These are phyloP conservation scores for Bothriochloa decipiens DNA, from an alignment of 176 grass and related monocot genomes.

Conservation along the genomic window DNA sequence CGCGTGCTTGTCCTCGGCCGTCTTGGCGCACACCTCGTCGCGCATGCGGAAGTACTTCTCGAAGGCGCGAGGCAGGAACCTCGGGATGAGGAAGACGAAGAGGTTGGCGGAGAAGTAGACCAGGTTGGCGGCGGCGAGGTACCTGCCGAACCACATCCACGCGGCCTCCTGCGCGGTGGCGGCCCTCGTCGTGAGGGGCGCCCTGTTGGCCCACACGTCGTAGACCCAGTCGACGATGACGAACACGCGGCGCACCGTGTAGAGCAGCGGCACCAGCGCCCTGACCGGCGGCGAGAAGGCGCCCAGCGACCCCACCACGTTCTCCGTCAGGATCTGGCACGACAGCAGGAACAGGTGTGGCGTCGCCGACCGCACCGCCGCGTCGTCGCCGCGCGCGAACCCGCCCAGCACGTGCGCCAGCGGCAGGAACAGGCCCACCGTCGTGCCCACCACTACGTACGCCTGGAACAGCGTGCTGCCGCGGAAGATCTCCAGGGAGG, in stretches of 20 bases:
- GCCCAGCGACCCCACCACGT: slow-evolving; percentile 65
- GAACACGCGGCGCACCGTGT: slow-evolving; percentile 81
- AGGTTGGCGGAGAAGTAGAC: slow-evolving; percentile 83
- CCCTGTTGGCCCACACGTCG: slow-evolving; percentile 54
- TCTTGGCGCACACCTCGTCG: slow-evolving; percentile 51
- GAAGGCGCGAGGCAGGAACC: slow-evolving; percentile 72
- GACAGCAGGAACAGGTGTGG: slow-evolving; percentile 92
- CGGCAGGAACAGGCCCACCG: slow-evolving; percentile 81
- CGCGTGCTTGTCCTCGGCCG: slow-evolving; percentile 55
- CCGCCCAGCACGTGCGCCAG: slow-evolving; percentile 92
- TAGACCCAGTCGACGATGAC: slow-evolving; percentile 78
- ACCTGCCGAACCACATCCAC: slow-evolving; percentile 83
- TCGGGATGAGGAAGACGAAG: slow-evolving; percentile 80
- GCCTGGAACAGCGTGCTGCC: slow-evolving; percentile 59
- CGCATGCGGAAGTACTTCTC: slow-evolving; percentile 79
- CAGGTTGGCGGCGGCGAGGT: slow-evolving; percentile 66
- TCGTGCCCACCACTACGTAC: slow-evolving; percentile 77
- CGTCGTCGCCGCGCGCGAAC: slow-evolving; percentile 80
- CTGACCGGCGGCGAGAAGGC: slow-evolving; percentile 82
- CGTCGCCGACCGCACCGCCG: slow-evolving; percentile 65
- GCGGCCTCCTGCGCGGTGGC: slow-evolving; percentile 50
- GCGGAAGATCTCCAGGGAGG: slow-evolving; percentile 52
- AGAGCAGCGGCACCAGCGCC: slow-evolving; percentile 78
- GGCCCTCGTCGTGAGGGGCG: not conserved
- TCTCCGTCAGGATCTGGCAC: slow-evolving; percentile 94